Base-by-base conservation (phyloP, 2,329 filamentous ascomycete genomes). In the Aspergillus brunneoviolaceus region DNA sequence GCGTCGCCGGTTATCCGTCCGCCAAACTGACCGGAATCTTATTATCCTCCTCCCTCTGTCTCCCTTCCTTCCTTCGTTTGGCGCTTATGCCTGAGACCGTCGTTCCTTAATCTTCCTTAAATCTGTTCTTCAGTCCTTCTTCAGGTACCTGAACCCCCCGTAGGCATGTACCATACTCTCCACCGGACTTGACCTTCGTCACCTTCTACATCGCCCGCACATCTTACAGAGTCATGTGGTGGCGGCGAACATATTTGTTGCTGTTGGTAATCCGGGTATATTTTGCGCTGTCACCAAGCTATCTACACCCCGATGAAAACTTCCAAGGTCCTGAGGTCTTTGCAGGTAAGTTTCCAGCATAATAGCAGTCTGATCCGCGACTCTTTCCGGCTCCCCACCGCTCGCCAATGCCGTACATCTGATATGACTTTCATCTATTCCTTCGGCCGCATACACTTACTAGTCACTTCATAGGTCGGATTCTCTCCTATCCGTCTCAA, bases 301-400 rank as follows among this genome's bases (percentile, higher is more conserved):
- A 99, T 77, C 86, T 99, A 51, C 95, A 99, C 76, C 95, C 95
- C 5, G 95, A 99, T 80, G 95, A 99, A 83, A 95, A 98, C 81
- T 99, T 99, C 72, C 95, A 99, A 80, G 95, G 95, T 39, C 95
- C 95, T 16, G 95, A 99, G 81, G 89, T 98, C 65, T 95, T 98
- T 72, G 93, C 94, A 72, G 94, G 94, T 97, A 86, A 68, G 88
- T 80, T 10, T 45, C 25, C 10, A 10, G 5, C 27, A 29, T 29
- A 29, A 10, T 29, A 29, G 27, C 27, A 10, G 2, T 9, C 27
- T 7, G 27, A 29, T 29, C 7, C 31, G 51, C 4, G 23, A 23
- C 23, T 23, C 23, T 23, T 23, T 23, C 27, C 21, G 39, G 6
- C 12, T 51, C 47, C 47, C 49, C 33, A 5, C 6, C 33, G 33